Base-by-base conservation (phyloP, 495 filamentous ascomycete genomes). In the Penicillium coffeae region DNA sequence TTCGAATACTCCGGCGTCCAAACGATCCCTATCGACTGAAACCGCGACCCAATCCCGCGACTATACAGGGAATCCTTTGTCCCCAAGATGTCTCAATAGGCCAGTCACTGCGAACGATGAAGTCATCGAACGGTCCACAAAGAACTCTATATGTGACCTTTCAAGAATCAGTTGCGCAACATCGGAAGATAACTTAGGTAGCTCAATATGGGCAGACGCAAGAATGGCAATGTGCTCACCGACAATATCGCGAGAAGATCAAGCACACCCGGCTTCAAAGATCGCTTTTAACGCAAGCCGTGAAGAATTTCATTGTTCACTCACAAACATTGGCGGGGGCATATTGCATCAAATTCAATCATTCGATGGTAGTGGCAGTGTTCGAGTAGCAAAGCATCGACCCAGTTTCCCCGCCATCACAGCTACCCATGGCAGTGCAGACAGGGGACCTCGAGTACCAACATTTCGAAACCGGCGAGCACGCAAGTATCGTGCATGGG, bases 401-500 rank as follows among this genome's bases (percentile, higher is more conserved):
- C n/a, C 42, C 21, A 5, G 5, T 10, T 30, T 30, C 25, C 5
- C 25, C 25, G 25, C 25, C 4, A 10, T 4, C 25, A 5, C 25
- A 30, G 25, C 25, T 30, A 30, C 10, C 5, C 25, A 30, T 10
- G 10, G 25, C 10, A 10, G 25, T 4, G 10, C 4, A 5, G 25
- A 30, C 4, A 30, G 25, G 25, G 4, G 18, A 38, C 32, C 21
- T 19, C 32, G 4, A 14, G 13, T 12, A 25, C 3, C 33, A 20
- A 22, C 18, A 33, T n/a, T 36, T 15, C 43, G 19, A 6, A 13
- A 20, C 32, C 5, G 13, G n/a, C 13, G 47, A 33, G 46, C 49
- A 25, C 50, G 54, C 2, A 72, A 50, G 38, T 64, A 67, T 39
- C 59, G 63, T 25, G 44, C 50, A 16, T 75, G 72, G 72, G 68